Conservation (phyloP, 176 grass and related monocot genomes). For the Aegilops tauschii region DNA sequence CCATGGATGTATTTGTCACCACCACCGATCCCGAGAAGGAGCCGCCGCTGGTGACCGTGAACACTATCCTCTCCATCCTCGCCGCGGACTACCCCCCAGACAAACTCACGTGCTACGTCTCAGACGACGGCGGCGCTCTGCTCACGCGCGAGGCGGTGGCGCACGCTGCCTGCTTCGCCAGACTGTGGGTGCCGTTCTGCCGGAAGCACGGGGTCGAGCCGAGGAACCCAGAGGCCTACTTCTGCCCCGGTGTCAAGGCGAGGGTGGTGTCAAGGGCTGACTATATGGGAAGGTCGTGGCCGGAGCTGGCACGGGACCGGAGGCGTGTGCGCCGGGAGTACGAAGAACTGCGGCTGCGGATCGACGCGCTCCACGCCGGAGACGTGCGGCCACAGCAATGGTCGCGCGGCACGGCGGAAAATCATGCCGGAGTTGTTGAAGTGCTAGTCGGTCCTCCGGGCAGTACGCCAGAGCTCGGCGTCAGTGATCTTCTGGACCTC, state of each 20-base stretch:
- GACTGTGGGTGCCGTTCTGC: slow-evolving; percentile 32
- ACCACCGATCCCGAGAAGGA: slow-evolving; percentile 24
- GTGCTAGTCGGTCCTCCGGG: neutral
- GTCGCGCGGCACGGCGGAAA: neutral
- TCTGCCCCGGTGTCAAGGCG: neutral
- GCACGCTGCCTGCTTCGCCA: neutral
- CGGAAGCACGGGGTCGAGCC: slow-evolving; percentile 27
- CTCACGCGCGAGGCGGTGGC: neutral
- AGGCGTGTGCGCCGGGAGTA: slow-evolving; percentile 33
- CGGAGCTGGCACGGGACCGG: neutral
- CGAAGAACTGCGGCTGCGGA: slow-evolving; percentile 24
- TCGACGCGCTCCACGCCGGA: slow-evolving; percentile 20
- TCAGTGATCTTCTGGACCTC: neutral
- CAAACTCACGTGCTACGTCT: slow-evolving; percentile 33
- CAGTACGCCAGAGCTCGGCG: neutral
- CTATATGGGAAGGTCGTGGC: slow-evolving; percentile 5
- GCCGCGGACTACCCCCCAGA: slow-evolving; percentile 14
- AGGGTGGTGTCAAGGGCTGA: neutral
- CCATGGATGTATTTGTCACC: slow-evolving; percentile 24
- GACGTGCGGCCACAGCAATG: neutral
- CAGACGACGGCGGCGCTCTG: slow-evolving; percentile 22
- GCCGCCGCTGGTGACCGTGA: slow-evolving; percentile 19
- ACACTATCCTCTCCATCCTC: slow-evolving; percentile 33
- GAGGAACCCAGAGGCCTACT: slow-evolving; percentile 14
- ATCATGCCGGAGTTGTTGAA: slow-evolving; percentile 9